Evolutionary conservation across 2,329 filamentous ascomycete species (phyloP).

Genomic region (Botryotinia calthae): DNA sequence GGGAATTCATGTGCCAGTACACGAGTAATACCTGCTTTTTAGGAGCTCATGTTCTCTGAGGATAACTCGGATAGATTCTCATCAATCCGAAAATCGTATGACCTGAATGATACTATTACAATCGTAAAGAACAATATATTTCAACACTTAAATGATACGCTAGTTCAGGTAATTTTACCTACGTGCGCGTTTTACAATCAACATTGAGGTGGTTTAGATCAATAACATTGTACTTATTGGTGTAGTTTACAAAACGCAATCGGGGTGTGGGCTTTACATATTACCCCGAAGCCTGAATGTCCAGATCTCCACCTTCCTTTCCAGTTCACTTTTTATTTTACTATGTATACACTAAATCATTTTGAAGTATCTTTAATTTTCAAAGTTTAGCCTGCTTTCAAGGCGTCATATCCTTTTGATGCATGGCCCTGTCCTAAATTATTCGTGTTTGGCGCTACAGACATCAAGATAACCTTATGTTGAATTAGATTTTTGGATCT

Average conservation of each 20-base stretch:
- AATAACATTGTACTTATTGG: not conserved
- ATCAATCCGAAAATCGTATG: not conserved
- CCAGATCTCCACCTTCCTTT: not conserved
- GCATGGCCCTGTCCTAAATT: not conserved
- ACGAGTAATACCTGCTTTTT: not conserved
- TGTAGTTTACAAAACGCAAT: not conserved
- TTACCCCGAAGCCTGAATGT: not conserved
- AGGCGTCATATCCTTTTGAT: not conserved
- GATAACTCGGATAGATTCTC: not conserved
- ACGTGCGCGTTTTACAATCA: not conserved
- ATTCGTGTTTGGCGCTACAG: not conserved
- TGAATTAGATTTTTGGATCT: not conserved
- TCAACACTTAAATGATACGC: not conserved
- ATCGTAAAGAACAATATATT: not conserved
- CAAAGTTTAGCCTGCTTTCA: not conserved
- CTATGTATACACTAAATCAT: not conserved
- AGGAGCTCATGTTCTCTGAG: not conserved
- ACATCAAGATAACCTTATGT: not conserved
- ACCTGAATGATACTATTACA: not conserved
- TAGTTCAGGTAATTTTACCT: not conserved
- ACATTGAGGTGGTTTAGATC: not conserved
- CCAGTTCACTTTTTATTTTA: not conserved
- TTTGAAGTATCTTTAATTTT: not conserved
- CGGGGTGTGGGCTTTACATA: not conserved
- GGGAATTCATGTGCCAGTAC: not conserved